Conservation (phyloP, 192 early-diverging fungal species). For the Entophlyctis luteolus region DNA sequence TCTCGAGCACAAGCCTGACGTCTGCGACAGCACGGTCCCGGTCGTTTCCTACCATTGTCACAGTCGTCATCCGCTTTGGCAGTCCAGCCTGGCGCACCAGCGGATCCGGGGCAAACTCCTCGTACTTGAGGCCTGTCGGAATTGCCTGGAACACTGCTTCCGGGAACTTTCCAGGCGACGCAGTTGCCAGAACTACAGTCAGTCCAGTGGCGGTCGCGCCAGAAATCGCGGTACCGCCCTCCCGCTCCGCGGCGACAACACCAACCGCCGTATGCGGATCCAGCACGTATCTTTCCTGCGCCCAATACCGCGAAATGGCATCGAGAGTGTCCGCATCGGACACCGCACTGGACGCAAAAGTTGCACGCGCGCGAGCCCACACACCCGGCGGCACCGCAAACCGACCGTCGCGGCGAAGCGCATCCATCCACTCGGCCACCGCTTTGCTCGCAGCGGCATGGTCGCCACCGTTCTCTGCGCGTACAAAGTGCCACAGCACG, state of each 20-base stretch:
- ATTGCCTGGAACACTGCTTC: slow-evolving; percentile 79
- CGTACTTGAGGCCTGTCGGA: slow-evolving; percentile 38
- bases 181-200: slow-evolving; percentile 75
- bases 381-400: slow-evolving; percentile 65
- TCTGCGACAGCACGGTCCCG: slow-evolving; percentile 9
- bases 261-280: slow-evolving; percentile 98
- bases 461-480: slow-evolving; percentile 32
- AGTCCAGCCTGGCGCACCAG: slow-evolving; percentile 41
- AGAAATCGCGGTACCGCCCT: neutral
- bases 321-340: slow-evolving; percentile 69
- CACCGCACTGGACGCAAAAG: slow-evolving; percentile 73
- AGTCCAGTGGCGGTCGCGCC: slow-evolving; percentile 21
- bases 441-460: slow-evolving; percentile 18
- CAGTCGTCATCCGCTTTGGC: slow-evolving; percentile 35
- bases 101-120: slow-evolving; percentile 50
- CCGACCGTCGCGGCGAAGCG: slow-evolving; percentile 64
- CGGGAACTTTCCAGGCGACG: slow-evolving; percentile 94
- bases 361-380: slow-evolving; percentile 60
- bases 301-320: slow-evolving; percentile 57
- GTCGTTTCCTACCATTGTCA: slow-evolving; percentile 1
- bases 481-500: slow-evolving; percentile 78
- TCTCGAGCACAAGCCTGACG: slow-evolving; percentile 1
- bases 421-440: slow-evolving; percentile 67
- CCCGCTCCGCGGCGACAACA: slow-evolving; percentile 72
- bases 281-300: slow-evolving; percentile 79